A percentile compares a stretch with the other conserved stretches of the same genome.
Conservation (phyloP, 164 flowering plant species). For the Aristolochia fimbriata region DNA sequence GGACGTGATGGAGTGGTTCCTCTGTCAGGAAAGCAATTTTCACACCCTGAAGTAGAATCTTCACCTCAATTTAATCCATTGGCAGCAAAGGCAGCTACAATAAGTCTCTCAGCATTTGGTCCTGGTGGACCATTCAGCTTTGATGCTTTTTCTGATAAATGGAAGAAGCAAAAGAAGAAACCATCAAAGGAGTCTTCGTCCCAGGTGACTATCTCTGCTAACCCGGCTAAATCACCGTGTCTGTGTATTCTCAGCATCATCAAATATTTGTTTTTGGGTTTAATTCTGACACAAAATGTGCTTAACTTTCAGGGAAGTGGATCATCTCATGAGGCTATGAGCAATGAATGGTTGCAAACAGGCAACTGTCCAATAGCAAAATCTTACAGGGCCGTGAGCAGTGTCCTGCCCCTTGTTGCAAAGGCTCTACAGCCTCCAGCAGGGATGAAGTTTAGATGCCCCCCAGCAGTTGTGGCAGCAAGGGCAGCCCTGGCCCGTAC, state of each 20-base stretch:
- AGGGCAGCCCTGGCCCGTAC: constrained; percentile 83
- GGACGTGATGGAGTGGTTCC: constrained; percentile 95
- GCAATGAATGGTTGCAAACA: constrained; percentile 83
- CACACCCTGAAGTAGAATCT: constrained; percentile 25
- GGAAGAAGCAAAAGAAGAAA: constrained; percentile 53
- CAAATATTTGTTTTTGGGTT: not conserved
- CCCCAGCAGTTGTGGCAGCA: constrained; percentile 85
- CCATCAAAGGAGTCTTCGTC: constrained; percentile 54
- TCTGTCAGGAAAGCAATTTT: constrained; percentile 52
- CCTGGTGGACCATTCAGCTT: constrained; percentile 79
- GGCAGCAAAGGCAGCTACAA: constrained; percentile 95
- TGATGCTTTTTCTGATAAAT: constrained; percentile 58
- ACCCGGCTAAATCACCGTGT: not conserved
- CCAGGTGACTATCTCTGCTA: constrained; percentile 26
- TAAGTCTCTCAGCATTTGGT: constrained; percentile 90
- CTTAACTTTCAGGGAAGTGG: constrained; percentile 37
- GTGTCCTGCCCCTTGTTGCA: constrained; percentile 78
- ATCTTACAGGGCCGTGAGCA: constrained; percentile 83
- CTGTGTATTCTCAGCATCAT: not conserved
- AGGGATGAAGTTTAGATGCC: constrained; percentile 70
- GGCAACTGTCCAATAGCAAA: constrained; percentile 97
- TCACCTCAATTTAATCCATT: constrained; percentile 73
- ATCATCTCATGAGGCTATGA: constrained; percentile 72
- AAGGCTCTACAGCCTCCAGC: constrained; percentile 73
- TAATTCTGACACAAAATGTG: not conserved